Conservation (phyloP, 768 basidiomycete species). For the Boletellus emodensis region DNA sequence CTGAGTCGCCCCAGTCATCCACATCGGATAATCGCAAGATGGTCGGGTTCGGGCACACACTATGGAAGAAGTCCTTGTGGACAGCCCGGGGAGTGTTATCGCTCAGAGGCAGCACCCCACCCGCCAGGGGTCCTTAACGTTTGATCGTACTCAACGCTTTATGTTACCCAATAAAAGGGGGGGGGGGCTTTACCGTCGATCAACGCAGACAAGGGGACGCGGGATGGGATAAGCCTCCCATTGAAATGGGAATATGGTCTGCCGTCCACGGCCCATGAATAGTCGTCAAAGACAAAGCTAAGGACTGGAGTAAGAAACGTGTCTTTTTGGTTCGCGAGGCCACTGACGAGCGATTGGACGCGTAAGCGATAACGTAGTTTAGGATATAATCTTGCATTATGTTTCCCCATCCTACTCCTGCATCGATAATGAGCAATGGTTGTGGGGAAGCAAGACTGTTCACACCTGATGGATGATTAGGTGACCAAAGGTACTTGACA, state of each 20-base stretch:
- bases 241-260: constrained; percentile 34
- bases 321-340: not conserved
- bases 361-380: constrained; percentile 32
- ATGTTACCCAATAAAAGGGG: not conserved
- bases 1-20: constrained; percentile 13
- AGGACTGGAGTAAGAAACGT: not conserved
- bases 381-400: constrained; percentile 37
- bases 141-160: not conserved
- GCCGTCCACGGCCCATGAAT: constrained; percentile 36
- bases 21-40: constrained; percentile 29
- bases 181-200: constrained; percentile 26
- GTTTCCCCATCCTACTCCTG: constrained; percentile 37
- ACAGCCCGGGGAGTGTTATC: constrained; percentile 33
- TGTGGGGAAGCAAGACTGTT: too few relatives aligned
- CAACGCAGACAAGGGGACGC: constrained; percentile 36
- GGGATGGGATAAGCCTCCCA: constrained; percentile 34
- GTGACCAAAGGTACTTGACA: constrained; percentile 42
- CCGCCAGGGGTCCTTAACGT: constrained; percentile 35
- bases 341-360: constrained; percentile 33
- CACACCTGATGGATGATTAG: constrained; percentile 37
- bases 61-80: constrained; percentile 33
- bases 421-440: not conserved
- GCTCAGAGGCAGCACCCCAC: constrained; percentile 31
- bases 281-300: constrained; percentile 41
- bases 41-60: constrained; percentile 35